A percentile compares a stretch with the other conserved stretches of the same genome.
Evolutionary conservation across 1,284 basidiomycete species (phyloP).

Genomic region (Cryptococcus sp.): DNA sequence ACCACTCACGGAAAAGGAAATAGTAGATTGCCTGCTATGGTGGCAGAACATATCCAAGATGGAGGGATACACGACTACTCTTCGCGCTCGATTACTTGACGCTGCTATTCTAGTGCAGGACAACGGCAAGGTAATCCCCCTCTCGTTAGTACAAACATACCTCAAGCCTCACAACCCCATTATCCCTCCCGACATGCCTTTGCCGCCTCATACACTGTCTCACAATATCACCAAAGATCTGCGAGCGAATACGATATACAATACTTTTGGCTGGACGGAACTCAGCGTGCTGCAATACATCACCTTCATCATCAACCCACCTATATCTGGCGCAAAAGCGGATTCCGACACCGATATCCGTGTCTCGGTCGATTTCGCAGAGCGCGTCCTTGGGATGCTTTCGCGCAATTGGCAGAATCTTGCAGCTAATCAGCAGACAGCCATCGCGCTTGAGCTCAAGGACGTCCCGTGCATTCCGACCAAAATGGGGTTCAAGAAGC

Average conservation of each 20-base stretch:
- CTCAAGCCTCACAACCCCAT: constrained; percentile 67
- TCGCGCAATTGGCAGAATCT: constrained; percentile 76
- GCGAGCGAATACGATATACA: constrained; percentile 60
- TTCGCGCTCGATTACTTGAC: constrained; percentile 65
- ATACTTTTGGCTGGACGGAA: constrained; percentile 79
- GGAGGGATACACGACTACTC: constrained; percentile 54
- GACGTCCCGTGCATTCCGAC: constrained; percentile 80
- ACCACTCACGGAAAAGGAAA: constrained; percentile 73
- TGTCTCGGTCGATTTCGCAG: constrained; percentile 73
- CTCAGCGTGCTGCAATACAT: constrained; percentile 78
- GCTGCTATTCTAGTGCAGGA: constrained; percentile 65
- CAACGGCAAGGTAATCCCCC: constrained; percentile 61
- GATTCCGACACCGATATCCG: constrained; percentile 68
- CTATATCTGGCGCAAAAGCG: constrained; percentile 53
- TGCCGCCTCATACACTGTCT: constrained; percentile 77
- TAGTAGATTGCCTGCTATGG: constrained; percentile 83
- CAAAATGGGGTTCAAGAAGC: constrained; percentile 70
- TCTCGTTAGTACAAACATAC: constrained; percentile 71
- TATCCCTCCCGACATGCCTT: constrained; percentile 81
- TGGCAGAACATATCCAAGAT: constrained; percentile 68
- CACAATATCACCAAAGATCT: constrained; percentile 68
- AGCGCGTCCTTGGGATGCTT: constrained; percentile 73
- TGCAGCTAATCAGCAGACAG: constrained; percentile 61
- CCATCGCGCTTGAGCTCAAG: constrained; percentile 63
- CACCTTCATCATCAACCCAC: constrained; percentile 62